phyloP scores from a whole-genome alignment of 208 protist genomes.

The Wallacemonas sp. region DNA sequence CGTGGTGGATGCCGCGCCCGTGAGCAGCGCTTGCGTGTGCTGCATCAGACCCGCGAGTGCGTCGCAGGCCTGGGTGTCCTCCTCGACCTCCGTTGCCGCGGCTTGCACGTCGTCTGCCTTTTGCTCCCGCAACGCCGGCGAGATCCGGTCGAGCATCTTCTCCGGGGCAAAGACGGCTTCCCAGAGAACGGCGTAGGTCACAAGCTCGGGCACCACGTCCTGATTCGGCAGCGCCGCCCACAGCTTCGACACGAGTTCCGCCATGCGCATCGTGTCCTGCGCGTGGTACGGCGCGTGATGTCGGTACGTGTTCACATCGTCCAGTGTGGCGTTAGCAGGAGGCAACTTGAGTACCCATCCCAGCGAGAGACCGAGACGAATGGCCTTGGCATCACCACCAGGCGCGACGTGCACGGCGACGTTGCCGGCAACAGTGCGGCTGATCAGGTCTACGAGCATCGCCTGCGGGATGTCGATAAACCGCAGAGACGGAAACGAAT shows the following conservation, averaged over 20 bases:
- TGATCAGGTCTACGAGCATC: not conserved
- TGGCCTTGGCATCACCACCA: not conserved
- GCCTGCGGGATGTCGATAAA: constrained; percentile 11
- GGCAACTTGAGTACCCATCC: constrained; percentile 31
- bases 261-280: constrained; percentile 19
- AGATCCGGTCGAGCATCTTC: not conserved
- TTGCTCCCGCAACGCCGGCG: not conserved
- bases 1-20: not conserved
- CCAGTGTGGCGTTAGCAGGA: not conserved
- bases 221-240: constrained; percentile 5
- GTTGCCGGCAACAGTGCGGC: not conserved
- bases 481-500: not conserved
- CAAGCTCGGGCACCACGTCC: not conserved
- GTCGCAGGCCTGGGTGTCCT: not conserved
- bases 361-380: constrained; percentile 38
- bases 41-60: constrained; percentile 8
- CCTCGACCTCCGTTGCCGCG: not conserved
- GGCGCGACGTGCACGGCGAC: not conserved
- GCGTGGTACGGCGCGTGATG: constrained; percentile 16
- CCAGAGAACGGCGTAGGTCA: constrained; percentile 28
- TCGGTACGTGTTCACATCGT: not conserved
- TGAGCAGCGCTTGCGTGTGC: constrained; percentile 1
- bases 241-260: constrained; percentile 14
- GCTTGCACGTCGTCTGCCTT: not conserved
- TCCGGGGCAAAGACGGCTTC: constrained; percentile 25